Conservation (phyloP, 768 basidiomycete genomes). For the Boletus fagicola region DNA sequence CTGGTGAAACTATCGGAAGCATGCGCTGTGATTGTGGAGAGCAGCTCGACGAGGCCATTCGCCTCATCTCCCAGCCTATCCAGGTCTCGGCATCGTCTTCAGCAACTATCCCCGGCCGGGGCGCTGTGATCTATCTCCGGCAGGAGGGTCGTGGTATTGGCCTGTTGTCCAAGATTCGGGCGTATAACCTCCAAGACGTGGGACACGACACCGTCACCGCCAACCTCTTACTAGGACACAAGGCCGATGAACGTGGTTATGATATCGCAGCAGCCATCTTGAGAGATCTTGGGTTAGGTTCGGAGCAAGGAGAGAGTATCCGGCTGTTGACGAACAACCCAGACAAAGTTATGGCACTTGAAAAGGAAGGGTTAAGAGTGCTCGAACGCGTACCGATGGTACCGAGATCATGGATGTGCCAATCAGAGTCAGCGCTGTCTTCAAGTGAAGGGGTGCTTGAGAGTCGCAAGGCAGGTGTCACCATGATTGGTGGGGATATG, state of each 20-base stretch:
- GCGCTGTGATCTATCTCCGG: conserved; percentile 91
- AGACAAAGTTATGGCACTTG: conserved; percentile 88
- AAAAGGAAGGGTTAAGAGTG: conserved; percentile 76
- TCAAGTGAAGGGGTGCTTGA: conserved; percentile 11
- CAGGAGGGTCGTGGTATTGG: conserved; percentile 99
- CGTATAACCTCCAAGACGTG: conserved; percentile 96
- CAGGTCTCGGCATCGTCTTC: conserved; percentile 39
- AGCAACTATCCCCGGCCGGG: conserved; percentile 70
- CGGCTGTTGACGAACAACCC: conserved; percentile 96
- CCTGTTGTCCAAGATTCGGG: conserved; percentile 89
- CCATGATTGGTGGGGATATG: conserved; percentile 75
- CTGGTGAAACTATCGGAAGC: conserved; percentile 95
- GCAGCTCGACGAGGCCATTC: conserved; percentile 96
- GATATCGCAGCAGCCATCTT: conserved; percentile 89
- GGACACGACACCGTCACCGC: conserved; percentile 99
- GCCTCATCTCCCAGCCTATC: conserved; percentile 77
- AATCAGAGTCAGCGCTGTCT: conserved; percentile 14
- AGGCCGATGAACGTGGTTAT: conserved; percentile 92
- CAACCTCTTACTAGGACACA: conserved; percentile 91
- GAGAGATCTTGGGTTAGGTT: conserved; percentile 77
- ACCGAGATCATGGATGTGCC: conserved; percentile 74
- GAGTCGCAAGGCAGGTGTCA: conserved; percentile 57
- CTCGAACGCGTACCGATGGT: conserved; percentile 92
- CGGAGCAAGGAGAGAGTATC: conserved; percentile 54
- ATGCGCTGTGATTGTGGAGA: conserved; percentile 99